These are phyloP conservation scores for Tricholoma furcatifolium DNA, from an alignment of 768 basidiomycete species.

Conservation along the genomic window DNA sequence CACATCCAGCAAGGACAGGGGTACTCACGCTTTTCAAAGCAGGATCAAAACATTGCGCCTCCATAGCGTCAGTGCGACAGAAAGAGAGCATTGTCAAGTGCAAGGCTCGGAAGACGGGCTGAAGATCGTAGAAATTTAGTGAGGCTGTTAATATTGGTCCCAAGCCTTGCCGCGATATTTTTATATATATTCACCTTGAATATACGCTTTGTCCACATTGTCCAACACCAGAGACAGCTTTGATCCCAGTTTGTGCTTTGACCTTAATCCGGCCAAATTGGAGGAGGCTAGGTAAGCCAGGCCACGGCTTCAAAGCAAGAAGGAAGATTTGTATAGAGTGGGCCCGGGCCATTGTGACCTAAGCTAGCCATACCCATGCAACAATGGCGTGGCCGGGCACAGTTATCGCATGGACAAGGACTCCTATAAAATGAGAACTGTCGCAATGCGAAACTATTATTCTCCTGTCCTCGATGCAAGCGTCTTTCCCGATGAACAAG, in stretches of 20 bases:
- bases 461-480: slow-evolving; percentile 8
- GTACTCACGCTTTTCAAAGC: slow-evolving; percentile 19
- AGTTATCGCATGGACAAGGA: slow-evolving; percentile 4
- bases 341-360: slow-evolving; percentile 9
- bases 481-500: not conserved
- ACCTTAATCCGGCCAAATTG: not conserved
- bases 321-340: not conserved
- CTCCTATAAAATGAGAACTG: slow-evolving; percentile 9
- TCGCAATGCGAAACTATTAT: slow-evolving; percentile 2
- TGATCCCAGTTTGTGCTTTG: slow-evolving; percentile 6
- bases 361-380: slow-evolving; percentile 3
- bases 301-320: not conserved
- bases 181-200: slow-evolving; percentile 7
- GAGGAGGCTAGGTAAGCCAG: not conserved
- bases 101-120: slow-evolving; percentile 5
- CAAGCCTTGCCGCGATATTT: slow-evolving; percentile 3
- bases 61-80: slow-evolving; percentile 22
- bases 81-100: not conserved
- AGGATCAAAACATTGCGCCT: slow-evolving; percentile 29
- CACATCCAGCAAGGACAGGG: not conserved
- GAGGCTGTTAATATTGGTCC: slow-evolving; percentile 3
- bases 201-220: slow-evolving; percentile 8
- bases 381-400: slow-evolving; percentile 16
- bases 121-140: not conserved
- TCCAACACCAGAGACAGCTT: slow-evolving; percentile 4